Conservation (phyloP, 352 stramenopile genomes). For the Globisporangium heterothallicum region DNA sequence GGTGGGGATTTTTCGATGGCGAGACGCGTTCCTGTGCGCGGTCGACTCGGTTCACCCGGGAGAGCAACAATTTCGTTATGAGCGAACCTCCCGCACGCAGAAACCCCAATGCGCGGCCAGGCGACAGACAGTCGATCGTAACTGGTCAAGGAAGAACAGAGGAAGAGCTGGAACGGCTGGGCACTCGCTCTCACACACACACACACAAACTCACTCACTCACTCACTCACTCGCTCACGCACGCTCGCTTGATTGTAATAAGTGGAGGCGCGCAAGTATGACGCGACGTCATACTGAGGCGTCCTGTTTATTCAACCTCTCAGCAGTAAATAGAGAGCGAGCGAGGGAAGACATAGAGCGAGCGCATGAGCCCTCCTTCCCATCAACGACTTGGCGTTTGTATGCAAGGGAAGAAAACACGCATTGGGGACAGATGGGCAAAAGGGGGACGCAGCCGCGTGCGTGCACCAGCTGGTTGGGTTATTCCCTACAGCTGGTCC, state of each 20-base stretch:
- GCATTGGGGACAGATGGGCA: slow-evolving; percentile 12
- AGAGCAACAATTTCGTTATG: slow-evolving; percentile 20
- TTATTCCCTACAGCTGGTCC: slow-evolving; percentile 18
- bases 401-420: slow-evolving; percentile 3
- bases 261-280: too few relatives aligned
- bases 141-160: too few relatives aligned
- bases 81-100: neutral
- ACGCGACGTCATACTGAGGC: too few relatives aligned
- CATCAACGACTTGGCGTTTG: neutral
- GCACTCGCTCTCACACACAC: too few relatives aligned
- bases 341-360: too few relatives aligned
- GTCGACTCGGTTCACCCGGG: slow-evolving; percentile 11
- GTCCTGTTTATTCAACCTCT: too few relatives aligned
- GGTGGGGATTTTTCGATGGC: neutral
- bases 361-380: too few relatives aligned
- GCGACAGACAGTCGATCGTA: too few relatives aligned
- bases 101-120: slow-evolving; percentile 6
- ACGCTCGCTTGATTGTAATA: too few relatives aligned
- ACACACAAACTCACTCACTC: too few relatives aligned
- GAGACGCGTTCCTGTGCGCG: slow-evolving; percentile 19
- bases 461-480: slow-evolving; percentile 13
- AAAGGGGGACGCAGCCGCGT: slow-evolving; percentile 2
- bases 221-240: too few relatives aligned
- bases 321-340: slow-evolving; percentile 12
- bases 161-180: too few relatives aligned